Evolutionary conservation across 1,284 basidiomycete species (phyloP).

Genomic region (Ganoderma lucidum): DNA sequence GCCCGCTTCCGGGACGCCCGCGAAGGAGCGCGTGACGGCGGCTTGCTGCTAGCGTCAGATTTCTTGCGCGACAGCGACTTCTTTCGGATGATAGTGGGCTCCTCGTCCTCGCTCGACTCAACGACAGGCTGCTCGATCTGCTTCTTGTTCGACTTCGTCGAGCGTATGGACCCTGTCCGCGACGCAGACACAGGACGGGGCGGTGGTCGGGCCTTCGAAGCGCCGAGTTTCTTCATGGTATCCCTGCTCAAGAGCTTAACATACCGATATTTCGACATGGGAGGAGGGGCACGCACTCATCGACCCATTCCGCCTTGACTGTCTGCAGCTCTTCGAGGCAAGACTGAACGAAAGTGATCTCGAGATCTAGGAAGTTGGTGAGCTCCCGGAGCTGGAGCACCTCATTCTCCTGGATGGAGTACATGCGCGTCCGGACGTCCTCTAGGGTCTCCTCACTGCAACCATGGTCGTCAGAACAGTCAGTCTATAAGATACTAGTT

Average conservation of each 20-base stretch:
- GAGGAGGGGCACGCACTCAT: constrained; percentile 52
- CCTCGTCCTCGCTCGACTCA: constrained; percentile 30
- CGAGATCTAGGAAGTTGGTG: constrained; percentile 71
- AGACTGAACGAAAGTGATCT: constrained; percentile 76
- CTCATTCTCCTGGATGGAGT: constrained; percentile 81
- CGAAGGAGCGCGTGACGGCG: constrained; percentile 61
- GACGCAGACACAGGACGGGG: constrained; percentile 26
- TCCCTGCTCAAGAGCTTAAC: constrained; percentile 17
- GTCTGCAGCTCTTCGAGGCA: constrained; percentile 77
- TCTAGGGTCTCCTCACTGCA: constrained; percentile 82
- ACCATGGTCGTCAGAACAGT: background rate
- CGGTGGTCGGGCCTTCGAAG: constrained; percentile 26
- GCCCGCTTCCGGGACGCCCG: constrained; percentile 63
- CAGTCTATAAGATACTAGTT: background rate
- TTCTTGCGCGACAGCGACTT: constrained; percentile 47
- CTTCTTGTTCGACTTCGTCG: constrained; percentile 26
- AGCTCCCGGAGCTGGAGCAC: constrained; percentile 73
- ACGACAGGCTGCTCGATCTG: constrained; percentile 18
- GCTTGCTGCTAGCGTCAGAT: constrained; percentile 52
- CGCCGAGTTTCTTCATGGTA: constrained; percentile 35
- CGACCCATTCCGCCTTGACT: constrained; percentile 70
- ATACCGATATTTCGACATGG: background rate
- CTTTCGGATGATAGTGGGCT: constrained; percentile 35
- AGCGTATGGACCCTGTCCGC: constrained; percentile 30
- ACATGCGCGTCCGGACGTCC: constrained; percentile 79